phyloP scores from a whole-genome alignment of 306 rosid genomes.

The Trifolium subterraneum region DNA sequence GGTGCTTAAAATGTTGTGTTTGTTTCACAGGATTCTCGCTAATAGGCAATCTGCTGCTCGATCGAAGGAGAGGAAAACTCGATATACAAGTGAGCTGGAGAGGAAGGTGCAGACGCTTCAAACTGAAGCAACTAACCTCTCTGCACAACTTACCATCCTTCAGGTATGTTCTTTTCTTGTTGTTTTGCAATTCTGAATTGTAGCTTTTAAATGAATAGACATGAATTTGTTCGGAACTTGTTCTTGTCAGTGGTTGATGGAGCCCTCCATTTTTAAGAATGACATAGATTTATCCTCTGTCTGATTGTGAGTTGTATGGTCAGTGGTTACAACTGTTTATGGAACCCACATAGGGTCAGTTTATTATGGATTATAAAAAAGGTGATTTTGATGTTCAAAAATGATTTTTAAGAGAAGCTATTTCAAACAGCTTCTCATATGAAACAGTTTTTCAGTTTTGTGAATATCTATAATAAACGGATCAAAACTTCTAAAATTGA shows the following conservation, averaged over 20 bases:
- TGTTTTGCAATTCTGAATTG: constrained; percentile 29
- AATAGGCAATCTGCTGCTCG: constrained; percentile 97
- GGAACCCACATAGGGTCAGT: constrained; percentile 30
- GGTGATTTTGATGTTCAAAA: no score
- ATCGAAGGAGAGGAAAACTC: constrained; percentile 93
- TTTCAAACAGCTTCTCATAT: no score
- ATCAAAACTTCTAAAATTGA: no score
- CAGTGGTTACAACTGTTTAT: constrained; percentile 37
- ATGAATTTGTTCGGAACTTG: constrained; percentile 32
- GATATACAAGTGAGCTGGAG: constrained; percentile 88
- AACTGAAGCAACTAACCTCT: constrained; percentile 92
- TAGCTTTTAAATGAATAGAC: constrained; percentile 15
- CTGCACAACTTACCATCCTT: constrained; percentile 87
- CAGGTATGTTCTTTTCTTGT: constrained; percentile 63
- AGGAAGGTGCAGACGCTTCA: constrained; percentile 97
- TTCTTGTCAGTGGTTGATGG: constrained; percentile 34
- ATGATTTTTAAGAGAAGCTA: no score
- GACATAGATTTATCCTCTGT: constrained; percentile 31
- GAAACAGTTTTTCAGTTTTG: no score
- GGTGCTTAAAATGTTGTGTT: constrained; percentile 1
- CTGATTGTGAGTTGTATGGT: constrained; percentile 39
- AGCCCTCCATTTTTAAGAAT: constrained; percentile 21
- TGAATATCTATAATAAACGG: no score
- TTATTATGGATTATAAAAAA: no score
- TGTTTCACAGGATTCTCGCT: constrained; percentile 74